phyloP scores from a whole-genome alignment of 2,329 filamentous ascomycete species.

The Monosporascus cannonballus region DNA sequence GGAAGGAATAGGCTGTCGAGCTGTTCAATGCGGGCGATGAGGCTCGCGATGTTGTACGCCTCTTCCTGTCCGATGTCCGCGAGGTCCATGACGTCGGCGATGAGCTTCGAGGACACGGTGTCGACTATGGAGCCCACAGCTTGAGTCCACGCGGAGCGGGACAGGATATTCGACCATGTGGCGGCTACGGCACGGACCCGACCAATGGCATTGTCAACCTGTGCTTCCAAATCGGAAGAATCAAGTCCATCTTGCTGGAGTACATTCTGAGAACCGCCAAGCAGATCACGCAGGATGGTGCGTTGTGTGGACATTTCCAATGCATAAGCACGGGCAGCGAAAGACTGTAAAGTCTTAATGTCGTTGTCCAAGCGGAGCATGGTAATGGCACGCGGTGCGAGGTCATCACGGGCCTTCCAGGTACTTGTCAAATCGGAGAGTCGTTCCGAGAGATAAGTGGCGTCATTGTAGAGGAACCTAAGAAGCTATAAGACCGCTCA shows the following conservation, averaged over 20 bases:
- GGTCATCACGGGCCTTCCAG: constrained; percentile 50
- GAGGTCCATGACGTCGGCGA: constrained; percentile 57
- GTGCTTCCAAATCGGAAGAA: constrained; percentile 28
- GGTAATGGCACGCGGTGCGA: constrained; percentile 42
- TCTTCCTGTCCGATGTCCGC: constrained; percentile 57
- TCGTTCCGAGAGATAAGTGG: constrained; percentile 55
- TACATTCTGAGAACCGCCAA: constrained; percentile 55
- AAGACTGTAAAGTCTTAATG: constrained; percentile 51
- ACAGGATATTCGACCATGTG: constrained; percentile 52
- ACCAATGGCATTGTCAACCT: constrained; percentile 45
- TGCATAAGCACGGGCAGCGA: constrained; percentile 56
- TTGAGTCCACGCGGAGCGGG: constrained; percentile 57
- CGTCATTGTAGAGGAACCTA: constrained; percentile 63
- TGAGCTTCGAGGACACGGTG: constrained; percentile 52
- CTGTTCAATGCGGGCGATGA: constrained; percentile 51
- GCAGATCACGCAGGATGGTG: constrained; percentile 53
- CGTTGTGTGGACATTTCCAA: constrained; percentile 56
- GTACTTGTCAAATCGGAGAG: constrained; percentile 40
- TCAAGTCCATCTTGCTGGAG: constrained; percentile 51
- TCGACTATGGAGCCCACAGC: constrained; percentile 56
- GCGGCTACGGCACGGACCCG: constrained; percentile 48
- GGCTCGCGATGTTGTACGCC: constrained; percentile 53
- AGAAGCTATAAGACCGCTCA: constrained; percentile 8
- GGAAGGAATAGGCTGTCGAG: constrained; percentile 56
- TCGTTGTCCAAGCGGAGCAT: constrained; percentile 57